Conservation (phyloP, 2,329 filamentous ascomycete species). For the Hypoxylon sp. region DNA sequence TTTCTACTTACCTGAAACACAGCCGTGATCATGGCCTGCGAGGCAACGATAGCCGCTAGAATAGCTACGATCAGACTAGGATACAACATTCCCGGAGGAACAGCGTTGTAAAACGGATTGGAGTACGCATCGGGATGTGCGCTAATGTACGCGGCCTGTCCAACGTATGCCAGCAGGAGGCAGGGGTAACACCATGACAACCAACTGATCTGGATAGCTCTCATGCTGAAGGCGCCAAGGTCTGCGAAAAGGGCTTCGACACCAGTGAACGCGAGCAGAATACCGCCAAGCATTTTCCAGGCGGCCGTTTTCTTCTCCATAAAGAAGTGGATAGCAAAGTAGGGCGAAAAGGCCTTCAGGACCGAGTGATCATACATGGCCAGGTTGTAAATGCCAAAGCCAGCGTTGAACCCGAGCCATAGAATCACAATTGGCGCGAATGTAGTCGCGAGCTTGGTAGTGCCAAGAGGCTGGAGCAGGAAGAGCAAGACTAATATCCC, state of each 20-base stretch:
- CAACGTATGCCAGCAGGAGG: constrained; percentile 75
- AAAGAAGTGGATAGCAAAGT: constrained; percentile 74
- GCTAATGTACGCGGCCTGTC: constrained; percentile 81
- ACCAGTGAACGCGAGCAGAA: constrained; percentile 81
- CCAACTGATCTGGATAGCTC: constrained; percentile 82
- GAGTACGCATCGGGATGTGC: constrained; percentile 69
- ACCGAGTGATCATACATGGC: constrained; percentile 67
- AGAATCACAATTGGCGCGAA: constrained; percentile 78
- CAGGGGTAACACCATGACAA: constrained; percentile 78
- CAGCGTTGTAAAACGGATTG: constrained; percentile 82
- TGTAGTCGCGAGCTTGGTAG: constrained; percentile 69
- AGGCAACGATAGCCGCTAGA: constrained; percentile 80
- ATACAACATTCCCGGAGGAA: constrained; percentile 77
- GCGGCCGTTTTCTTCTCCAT: constrained; percentile 71
- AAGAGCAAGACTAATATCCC: constrained; percentile 76
- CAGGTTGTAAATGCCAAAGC: constrained; percentile 75
- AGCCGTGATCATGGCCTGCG: constrained; percentile 83
- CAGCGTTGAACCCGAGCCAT: constrained; percentile 76
- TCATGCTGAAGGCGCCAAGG: constrained; percentile 79
- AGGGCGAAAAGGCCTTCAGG: constrained; percentile 70
- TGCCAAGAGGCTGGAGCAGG: constrained; percentile 75
- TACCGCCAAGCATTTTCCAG: constrained; percentile 78
- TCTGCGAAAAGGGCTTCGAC: constrained; percentile 87
- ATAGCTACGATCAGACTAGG: constrained; percentile 78
- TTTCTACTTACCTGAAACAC: constrained; percentile 72